Evolutionary conservation across 2,329 filamentous ascomycete species (phyloP), one percentile per base, ranked within the genome.

Genomic region (Colletotrichum cereale): DNA sequence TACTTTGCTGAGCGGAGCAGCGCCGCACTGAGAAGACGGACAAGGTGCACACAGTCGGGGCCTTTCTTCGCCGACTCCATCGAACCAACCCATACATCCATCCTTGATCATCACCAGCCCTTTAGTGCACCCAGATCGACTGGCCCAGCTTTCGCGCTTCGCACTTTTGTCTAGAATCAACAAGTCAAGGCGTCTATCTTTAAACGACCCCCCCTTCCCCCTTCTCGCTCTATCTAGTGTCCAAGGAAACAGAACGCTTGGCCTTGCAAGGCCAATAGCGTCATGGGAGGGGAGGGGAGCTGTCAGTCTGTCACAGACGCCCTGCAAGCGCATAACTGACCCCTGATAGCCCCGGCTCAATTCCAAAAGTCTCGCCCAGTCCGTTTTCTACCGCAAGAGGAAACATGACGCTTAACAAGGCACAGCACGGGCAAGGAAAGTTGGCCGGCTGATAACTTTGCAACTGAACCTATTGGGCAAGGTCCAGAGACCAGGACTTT

Each of bases 371-470:
- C 58, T 50, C 58, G n/a, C 31, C 58, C 31, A 62, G 42, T 31
- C 58, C 42, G n/a, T 24, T 48, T 47, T 36, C n/a, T 29, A 48
- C 29, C 58, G 34, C 16, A 62, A 29, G 58, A 24, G 58, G 58
- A 50, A 62, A 62, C 42, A 62, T 50, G 58, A 10, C 47, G 31
- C 47, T 63, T 53, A 24, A 48, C 61, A 40, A 31, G 47, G 60
- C 31, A 52, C 52, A 36, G 60, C 21, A 42, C 60, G 47, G 60
- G 44, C 52, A 21, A 48, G 42, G 31, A 58, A 16, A 62, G 42
- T 50, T 48, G 36, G 48, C 58, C 31, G 42, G 42, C 29, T n/a
- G 58, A 21, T 50, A 26, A 26, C 34, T 48, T 62, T 16, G n/a
- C 31, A 36, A 38, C 31, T 50, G 29, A 21, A 48, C 14, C n/a